Conservation (phyloP, 164 flowering plant species). For the Sedum album region DNA sequence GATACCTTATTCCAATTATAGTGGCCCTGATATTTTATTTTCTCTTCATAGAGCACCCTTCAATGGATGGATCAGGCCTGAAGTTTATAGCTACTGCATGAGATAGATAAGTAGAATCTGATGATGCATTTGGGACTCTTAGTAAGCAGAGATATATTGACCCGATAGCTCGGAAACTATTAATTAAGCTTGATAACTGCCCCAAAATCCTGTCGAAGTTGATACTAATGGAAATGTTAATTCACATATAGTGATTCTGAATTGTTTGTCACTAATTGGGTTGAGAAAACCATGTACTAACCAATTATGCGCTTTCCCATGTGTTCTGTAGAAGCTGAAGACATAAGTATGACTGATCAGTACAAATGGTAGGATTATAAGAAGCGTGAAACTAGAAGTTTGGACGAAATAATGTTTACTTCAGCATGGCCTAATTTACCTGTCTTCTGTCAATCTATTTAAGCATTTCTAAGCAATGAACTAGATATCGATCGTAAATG, state of each 20-base stretch:
- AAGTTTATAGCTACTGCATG: not conserved
- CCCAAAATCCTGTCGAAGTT: not conserved
- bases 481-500: not conserved
- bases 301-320: not conserved
- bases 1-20: too few species aligned
- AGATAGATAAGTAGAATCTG: not conserved
- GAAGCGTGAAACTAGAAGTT: too few species aligned
- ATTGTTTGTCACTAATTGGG: too few species aligned
- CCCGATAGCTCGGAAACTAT: not conserved
- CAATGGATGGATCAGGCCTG: not conserved
- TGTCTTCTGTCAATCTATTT: not conserved
- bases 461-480: not conserved
- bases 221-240: not conserved
- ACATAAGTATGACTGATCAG: too few species aligned
- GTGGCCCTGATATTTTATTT: not conserved
- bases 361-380: too few species aligned
- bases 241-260: too few species aligned
- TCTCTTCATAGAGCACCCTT: not conserved
- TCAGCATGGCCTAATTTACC: not conserved
- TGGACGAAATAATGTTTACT: not conserved
- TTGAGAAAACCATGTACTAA: too few species aligned
- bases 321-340: not conserved
- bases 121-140: too few species aligned
- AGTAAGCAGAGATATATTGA: not conserved
- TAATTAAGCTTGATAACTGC: not conserved